Evolutionary conservation across 108 stramenopile species (phyloP).

Genomic region (Mediolabrus comicus): DNA sequence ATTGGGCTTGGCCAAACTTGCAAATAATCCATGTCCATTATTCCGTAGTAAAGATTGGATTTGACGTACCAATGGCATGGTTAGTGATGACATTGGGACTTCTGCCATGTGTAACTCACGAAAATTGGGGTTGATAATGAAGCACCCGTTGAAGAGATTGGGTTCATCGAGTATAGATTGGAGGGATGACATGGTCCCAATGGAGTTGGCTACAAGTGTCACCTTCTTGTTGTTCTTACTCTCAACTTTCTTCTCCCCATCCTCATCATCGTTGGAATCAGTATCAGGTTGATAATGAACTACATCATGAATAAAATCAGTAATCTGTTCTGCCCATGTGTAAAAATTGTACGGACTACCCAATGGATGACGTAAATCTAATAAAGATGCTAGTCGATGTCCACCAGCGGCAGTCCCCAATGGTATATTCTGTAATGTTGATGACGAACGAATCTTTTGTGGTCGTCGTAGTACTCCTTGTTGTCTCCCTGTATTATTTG

Average conservation of each 20-base stretch:
- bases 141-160: constrained; percentile 64
- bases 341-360: constrained; percentile 87
- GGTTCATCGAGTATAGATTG: constrained; percentile 88
- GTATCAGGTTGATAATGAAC: constrained; percentile 10
- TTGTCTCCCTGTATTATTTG: not conserved
- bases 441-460: constrained; percentile 18
- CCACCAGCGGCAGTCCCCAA: constrained; percentile 67
- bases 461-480: not conserved
- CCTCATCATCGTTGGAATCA: not conserved
- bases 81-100: constrained; percentile 61
- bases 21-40: constrained; percentile 80
- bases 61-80: constrained; percentile 73
- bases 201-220: constrained; percentile 90
- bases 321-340: constrained; percentile 85
- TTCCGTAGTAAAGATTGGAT: constrained; percentile 75
- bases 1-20: constrained; percentile 71
- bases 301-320: constrained; percentile 70
- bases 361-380: constrained; percentile 68
- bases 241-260: too few relatives aligned
- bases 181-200: constrained; percentile 84
- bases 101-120: constrained; percentile 89
- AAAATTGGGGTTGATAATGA: constrained; percentile 83
- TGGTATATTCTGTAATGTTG: constrained; percentile 43
- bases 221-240: constrained; percentile 35
- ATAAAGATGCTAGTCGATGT: constrained; percentile 1